These are phyloP conservation scores for Chlamydomonas incerta DNA, from an alignment of 139 green algal species.

Conservation along the genomic window DNA sequence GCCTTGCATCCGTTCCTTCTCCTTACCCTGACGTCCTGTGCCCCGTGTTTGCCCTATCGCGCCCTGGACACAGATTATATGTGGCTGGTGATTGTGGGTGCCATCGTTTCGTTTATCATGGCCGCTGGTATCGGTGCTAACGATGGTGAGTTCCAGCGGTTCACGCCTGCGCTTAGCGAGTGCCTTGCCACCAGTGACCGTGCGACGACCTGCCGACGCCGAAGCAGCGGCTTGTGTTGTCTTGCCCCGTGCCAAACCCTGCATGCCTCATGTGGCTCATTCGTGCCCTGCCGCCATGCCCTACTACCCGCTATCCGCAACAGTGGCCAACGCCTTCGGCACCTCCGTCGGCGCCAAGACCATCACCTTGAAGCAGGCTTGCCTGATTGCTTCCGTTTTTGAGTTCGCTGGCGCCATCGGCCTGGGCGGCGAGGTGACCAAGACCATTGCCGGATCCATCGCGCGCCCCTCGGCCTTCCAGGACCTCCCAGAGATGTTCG, in stretches of 20 bases:
- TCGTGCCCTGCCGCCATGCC: too few species aligned
- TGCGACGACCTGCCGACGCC: too few species aligned
- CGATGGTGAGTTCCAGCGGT: conserved; percentile 32
- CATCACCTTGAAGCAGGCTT: conserved; percentile 48
- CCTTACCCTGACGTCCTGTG: too few species aligned
- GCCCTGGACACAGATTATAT: not conserved
- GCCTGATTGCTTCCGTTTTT: conserved; percentile 51
- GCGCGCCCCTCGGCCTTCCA: conserved; percentile 32
- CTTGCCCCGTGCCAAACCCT: too few species aligned
- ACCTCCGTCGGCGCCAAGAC: conserved; percentile 61
- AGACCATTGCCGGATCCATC: conserved; percentile 48
- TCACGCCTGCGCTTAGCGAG: too few species aligned
- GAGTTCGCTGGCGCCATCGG: conserved; percentile 54
- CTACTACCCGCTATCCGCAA: too few species aligned
- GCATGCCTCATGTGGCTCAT: too few species aligned
- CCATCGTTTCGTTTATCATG: not conserved
- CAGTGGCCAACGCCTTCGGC: conserved; percentile 50
- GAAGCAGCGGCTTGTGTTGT: too few species aligned
- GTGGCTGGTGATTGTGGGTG: not conserved
- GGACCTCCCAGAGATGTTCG: not conserved
- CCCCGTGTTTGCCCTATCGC: too few species aligned
- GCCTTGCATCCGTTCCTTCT: too few species aligned
- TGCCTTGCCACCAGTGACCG: too few species aligned
- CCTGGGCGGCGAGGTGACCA: conserved; percentile 42
- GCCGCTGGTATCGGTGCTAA: conserved; percentile 1